These are phyloP conservation scores for Coemansia sp. DNA, from an alignment of 192 early-diverging fungal genomes.

Conservation along the genomic window DNA sequence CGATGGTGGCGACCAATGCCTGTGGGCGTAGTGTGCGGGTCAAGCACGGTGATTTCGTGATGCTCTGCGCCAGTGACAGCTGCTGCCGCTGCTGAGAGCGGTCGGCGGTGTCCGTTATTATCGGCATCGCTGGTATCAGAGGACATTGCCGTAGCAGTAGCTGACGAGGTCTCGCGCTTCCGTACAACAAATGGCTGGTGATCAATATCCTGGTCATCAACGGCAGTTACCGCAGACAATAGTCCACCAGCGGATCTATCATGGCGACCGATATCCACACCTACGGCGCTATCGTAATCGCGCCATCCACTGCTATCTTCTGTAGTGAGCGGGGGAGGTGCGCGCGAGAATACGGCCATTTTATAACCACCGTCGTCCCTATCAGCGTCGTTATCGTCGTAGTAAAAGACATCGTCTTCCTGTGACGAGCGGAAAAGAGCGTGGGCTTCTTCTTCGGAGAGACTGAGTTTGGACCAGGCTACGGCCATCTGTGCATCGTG, in stretches of 20 bases:
- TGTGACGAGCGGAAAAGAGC: not conserved
- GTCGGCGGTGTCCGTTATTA: not conserved
- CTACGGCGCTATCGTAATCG: constrained; percentile 42
- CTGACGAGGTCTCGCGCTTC: constrained; percentile 33
- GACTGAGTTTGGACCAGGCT: constrained; percentile 11
- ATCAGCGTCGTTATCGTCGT: constrained; percentile 8
- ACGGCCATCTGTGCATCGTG: not conserved
- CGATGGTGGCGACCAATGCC: not conserved
- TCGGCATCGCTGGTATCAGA: constrained; percentile 7
- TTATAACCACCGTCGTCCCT: constrained; percentile 7
- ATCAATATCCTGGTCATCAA: not conserved
- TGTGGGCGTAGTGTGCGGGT: not conserved
- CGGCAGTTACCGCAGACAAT: not conserved
- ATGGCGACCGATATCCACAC: constrained; percentile 20
- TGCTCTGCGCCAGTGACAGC: not conserved
- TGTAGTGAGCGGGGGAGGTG: not conserved
- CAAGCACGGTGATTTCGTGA: constrained; percentile 24
- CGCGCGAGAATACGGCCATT: constrained; percentile 25
- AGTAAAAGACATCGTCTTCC: not conserved
- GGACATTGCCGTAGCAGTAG: constrained; percentile 18
- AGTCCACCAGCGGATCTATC: not conserved
- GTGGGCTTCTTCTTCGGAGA: not conserved
- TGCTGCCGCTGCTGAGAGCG: not conserved
- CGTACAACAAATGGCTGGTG: constrained; percentile 18
- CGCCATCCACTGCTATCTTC: constrained; percentile 15